These are phyloP conservation scores for Talaromyces sp. DNA, from an alignment of 2,329 filamentous ascomycete genomes.

Conservation along the genomic window DNA sequence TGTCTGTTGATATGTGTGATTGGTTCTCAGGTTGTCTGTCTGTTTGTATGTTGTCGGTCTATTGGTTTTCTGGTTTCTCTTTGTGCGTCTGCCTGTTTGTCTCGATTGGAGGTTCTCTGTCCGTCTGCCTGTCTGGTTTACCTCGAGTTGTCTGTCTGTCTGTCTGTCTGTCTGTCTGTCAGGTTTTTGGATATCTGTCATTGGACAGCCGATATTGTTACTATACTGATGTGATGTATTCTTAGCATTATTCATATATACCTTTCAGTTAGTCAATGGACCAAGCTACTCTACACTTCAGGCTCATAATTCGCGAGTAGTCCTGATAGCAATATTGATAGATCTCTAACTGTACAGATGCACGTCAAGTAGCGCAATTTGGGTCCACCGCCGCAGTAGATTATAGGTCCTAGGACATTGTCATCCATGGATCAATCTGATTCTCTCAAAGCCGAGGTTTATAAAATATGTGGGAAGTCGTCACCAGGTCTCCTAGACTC, in stretches of 20 bases:
- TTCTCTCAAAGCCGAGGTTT: background rate
- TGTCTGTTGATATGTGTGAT: background rate
- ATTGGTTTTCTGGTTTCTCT: background rate
- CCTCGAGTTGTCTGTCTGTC: background rate
- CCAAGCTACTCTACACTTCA: background rate
- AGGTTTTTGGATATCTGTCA: background rate
- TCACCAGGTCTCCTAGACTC: background rate
- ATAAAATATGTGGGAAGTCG: background rate
- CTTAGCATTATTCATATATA: background rate
- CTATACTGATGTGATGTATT: background rate
- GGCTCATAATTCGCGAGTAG: background rate
- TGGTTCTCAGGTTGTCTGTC: background rate
- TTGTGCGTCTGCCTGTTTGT: background rate
- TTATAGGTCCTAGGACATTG: background rate
- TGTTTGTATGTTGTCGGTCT: background rate
- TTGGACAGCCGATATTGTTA: constrained; percentile 1
- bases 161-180: background rate
- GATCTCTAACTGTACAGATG: background rate
- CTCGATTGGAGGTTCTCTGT: background rate
- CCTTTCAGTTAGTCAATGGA: background rate
- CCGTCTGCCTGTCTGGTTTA: background rate
- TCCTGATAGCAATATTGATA: background rate
- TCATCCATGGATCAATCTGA: background rate
- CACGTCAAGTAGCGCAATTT: background rate
- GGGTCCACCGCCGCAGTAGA: background rate